These are phyloP conservation scores for Hyphodiscus sp. DNA, from an alignment of 2,329 filamentous ascomycete genomes.

Conservation along the genomic window DNA sequence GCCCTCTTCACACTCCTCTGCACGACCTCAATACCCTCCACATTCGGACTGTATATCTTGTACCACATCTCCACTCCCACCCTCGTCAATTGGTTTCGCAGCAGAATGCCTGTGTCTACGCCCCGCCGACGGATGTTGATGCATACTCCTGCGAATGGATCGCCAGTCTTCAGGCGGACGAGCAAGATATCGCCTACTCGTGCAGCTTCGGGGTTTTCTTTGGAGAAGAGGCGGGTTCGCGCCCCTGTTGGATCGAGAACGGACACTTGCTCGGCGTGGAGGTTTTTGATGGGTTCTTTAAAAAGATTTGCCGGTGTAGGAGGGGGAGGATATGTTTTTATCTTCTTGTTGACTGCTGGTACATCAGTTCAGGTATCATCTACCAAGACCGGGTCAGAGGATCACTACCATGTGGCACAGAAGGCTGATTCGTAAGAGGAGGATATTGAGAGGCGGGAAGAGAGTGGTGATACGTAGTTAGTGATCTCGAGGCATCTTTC, in stretches of 20 bases:
- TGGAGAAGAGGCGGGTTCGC: slow-evolving; percentile 74
- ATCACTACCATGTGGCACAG: slow-evolving; percentile 11
- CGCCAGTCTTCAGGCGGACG: slow-evolving; percentile 75
- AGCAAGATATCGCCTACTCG: slow-evolving; percentile 87
- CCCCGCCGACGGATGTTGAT: slow-evolving; percentile 83
- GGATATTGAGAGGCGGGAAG: slow-evolving; percentile 19
- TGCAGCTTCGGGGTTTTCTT: slow-evolving; percentile 68
- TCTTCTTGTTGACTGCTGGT: slow-evolving; percentile 35
- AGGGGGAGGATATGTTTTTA: slow-evolving; percentile 46
- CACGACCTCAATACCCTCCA: slow-evolving; percentile 88
- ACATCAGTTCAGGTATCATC: slow-evolving; percentile 6
- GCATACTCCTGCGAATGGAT: slow-evolving; percentile 85
- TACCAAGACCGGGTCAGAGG: background rate
- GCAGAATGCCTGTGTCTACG: slow-evolving; percentile 78
- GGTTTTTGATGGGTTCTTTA: slow-evolving; percentile 60
- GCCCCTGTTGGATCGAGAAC: slow-evolving; percentile 79
- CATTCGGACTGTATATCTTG: slow-evolving; percentile 87
- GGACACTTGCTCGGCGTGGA: slow-evolving; percentile 63
- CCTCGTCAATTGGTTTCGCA: slow-evolving; percentile 79
- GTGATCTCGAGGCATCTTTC: slow-evolving; percentile 37
- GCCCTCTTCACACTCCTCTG: slow-evolving; percentile 79
- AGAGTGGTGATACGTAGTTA: slow-evolving; percentile 42
- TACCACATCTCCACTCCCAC: slow-evolving; percentile 96
- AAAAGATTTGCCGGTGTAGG: slow-evolving; percentile 48
- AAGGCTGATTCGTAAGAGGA: slow-evolving; percentile 4